These are phyloP conservation scores for Aquilaria agallochum DNA, from an alignment of 441 rosid species.

Conservation along the genomic window DNA sequence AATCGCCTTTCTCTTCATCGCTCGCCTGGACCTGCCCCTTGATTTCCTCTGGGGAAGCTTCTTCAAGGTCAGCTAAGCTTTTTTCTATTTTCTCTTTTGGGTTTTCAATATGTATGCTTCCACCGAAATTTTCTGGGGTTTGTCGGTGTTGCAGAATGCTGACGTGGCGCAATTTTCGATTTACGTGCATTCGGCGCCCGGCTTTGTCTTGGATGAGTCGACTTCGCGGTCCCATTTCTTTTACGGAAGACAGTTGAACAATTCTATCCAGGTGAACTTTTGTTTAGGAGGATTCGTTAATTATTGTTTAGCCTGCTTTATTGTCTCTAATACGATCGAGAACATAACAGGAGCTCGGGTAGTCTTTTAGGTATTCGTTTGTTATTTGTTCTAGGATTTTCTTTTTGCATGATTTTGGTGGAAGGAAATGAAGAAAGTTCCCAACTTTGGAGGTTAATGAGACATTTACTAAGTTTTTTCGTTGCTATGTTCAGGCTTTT, in stretches of 20 bases:
- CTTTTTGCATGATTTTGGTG: not conserved
- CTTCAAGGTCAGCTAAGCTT: conserved; percentile 48
- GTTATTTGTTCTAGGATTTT: not conserved
- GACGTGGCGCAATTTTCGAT: conserved; percentile 66
- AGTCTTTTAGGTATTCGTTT: too few species aligned
- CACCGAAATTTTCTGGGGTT: not conserved
- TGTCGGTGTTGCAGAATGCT: conserved; percentile 37
- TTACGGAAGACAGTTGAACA: conserved; percentile 58
- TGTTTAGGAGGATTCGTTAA: not conserved
- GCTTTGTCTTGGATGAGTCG: conserved; percentile 63
- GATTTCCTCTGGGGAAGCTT: conserved; percentile 89
- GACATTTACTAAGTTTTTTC: not conserved
- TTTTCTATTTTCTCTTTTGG: not conserved
- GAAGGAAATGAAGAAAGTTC: not conserved
- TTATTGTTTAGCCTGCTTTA: too few species aligned
- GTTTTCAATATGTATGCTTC: not conserved
- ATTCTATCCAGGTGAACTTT: conserved; percentile 55
- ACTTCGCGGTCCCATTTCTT: conserved; percentile 73
- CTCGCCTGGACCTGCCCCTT: conserved; percentile 68
- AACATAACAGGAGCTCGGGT: too few species aligned
- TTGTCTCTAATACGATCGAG: too few species aligned
- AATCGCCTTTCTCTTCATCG: conserved; percentile 74
- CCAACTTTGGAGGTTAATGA: not conserved
- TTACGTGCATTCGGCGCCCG: conserved; percentile 76
- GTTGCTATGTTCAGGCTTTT: not conserved